These are phyloP conservation scores for Pulveroboletus sp. DNA, from an alignment of 768 basidiomycete genomes.

Conservation along the genomic window DNA sequence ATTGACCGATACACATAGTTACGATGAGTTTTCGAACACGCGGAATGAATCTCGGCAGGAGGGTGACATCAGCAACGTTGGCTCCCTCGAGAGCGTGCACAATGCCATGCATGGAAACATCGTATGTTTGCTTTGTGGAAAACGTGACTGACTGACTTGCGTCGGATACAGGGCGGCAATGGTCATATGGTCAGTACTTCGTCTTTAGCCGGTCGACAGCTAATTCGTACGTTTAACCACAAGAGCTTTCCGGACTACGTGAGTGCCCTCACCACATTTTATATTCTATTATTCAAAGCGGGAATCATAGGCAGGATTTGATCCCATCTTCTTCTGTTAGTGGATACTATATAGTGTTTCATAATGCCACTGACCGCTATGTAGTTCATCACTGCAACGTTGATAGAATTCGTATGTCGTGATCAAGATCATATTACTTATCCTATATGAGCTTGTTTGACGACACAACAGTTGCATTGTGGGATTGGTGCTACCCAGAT, in stretches of 20 bases:
- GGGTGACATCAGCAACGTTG: slow-evolving; percentile 5
- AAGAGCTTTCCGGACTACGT: slow-evolving; percentile 23
- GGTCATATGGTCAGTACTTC: slow-evolving; percentile 23
- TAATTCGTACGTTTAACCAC: neutral
- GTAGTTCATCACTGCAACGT: slow-evolving; percentile 25
- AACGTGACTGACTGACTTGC: neutral
- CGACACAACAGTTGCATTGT: slow-evolving; percentile 19
- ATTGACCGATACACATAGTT: slow-evolving; percentile 12
- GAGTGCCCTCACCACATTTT: neutral
- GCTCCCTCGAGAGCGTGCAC: slow-evolving; percentile 22
- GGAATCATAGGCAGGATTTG: slow-evolving; percentile 18
- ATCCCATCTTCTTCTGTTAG: slow-evolving; percentile 26
- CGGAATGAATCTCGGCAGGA: slow-evolving; percentile 16
- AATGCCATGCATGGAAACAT: slow-evolving; percentile 16
- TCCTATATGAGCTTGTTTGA: neutral
- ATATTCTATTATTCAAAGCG: neutral
- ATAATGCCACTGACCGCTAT: neutral
- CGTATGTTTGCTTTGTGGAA: slow-evolving; percentile 7
- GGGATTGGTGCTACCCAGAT: slow-evolving; percentile 28
- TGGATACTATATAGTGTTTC: neutral
- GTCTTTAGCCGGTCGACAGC: neutral
- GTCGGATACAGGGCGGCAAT: slow-evolving; percentile 19
- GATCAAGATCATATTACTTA: neutral
- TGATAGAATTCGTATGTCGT: slow-evolving; percentile 20
- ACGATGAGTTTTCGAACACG: slow-evolving; percentile 29